Evolutionary conservation across 768 basidiomycete genomes (phyloP).

Genomic region (Clavulina sp.): DNA sequence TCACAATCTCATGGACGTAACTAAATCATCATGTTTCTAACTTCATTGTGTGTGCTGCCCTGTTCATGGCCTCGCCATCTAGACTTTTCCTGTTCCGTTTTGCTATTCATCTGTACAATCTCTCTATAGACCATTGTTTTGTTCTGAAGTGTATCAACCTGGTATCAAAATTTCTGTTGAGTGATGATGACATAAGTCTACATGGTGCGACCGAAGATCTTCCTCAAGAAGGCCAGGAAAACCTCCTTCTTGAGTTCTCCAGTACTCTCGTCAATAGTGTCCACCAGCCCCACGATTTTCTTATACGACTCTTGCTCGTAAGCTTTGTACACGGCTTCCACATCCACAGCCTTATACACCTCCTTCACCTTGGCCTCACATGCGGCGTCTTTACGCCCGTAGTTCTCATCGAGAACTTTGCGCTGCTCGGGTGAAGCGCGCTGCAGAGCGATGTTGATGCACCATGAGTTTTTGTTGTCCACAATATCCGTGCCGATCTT

Average conservation of each 20-base stretch:
- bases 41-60: no score
- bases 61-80: no score
- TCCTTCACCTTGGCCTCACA: slow-evolving; percentile 45
- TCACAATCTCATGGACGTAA: no score
- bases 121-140: no score
- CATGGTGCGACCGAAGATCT: slow-evolving; percentile 1
- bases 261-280: slow-evolving; percentile 41
- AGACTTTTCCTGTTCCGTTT: no score
- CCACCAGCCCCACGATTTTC: slow-evolving; percentile 51
- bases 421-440: slow-evolving; percentile 25
- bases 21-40: no score
- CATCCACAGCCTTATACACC: slow-evolving; percentile 51
- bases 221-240: slow-evolving; percentile 1
- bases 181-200: background rate
- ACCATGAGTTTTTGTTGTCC: slow-evolving; percentile 99
- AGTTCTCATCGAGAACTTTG: slow-evolving; percentile 33
- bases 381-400: slow-evolving; percentile 39
- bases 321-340: slow-evolving; percentile 45
- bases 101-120: no score
- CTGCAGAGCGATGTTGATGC: slow-evolving; percentile 68
- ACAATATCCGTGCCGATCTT: slow-evolving; percentile 97
- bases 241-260: slow-evolving; percentile 1
- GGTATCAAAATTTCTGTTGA: no score
- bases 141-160: no score
- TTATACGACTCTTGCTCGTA: slow-evolving; percentile 69